Base-by-base conservation (phyloP, 352 stramenopile genomes). In the Phytophthora litchii region DNA sequence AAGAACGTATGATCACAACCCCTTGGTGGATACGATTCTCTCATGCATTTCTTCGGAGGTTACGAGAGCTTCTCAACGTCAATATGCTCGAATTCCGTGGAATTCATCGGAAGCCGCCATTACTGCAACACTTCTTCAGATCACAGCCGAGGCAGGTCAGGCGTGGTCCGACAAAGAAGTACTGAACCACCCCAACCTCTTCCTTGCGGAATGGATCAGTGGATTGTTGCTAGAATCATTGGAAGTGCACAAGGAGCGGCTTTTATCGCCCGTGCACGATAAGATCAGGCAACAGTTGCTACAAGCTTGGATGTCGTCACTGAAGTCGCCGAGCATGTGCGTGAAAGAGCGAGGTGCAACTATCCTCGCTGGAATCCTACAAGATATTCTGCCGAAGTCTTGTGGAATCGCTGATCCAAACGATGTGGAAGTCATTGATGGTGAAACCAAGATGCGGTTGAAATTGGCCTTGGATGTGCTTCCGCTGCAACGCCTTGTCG, bases 301-400 rank as follows among this genome's bases (percentile, higher is more conserved):
- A 7, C 70, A 83, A 55, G 83, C 85, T n/a, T 97, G 89, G 89
- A 70, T 85, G 17, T 72, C 74, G n/a, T 80, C 84, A 14, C 67
- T 97, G 34, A 93, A 90, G 43, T 96, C 87, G 2, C 87, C 89
- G 10, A 91, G 87, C 25, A 59, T 97, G 23, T 89, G 80, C 29
- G 82, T 97, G 14, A 97, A 97, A 44, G 86, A 96, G 55, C 86
- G 87, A 27, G 83, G 82, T n/a, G 83, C 83, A 42, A 80, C 70
- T 0, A 89, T 97, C 9, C 65, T 95, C 31, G 74, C 78, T 11
- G 80, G 82, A 6, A 82, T 94, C 13, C 61, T 95, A 21, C 86
- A 91, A 48, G 77, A 94, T 52, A 90, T 94, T 23, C 50, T 95
- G n/a, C 71, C 79, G 10, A 85, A 83, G 49, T 37, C 59, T 37